Percentiles rank a stretch among this genome's conserved stretches.
Conservation (phyloP, 768 basidiomycete species). For the Naganishia friedmannii region DNA sequence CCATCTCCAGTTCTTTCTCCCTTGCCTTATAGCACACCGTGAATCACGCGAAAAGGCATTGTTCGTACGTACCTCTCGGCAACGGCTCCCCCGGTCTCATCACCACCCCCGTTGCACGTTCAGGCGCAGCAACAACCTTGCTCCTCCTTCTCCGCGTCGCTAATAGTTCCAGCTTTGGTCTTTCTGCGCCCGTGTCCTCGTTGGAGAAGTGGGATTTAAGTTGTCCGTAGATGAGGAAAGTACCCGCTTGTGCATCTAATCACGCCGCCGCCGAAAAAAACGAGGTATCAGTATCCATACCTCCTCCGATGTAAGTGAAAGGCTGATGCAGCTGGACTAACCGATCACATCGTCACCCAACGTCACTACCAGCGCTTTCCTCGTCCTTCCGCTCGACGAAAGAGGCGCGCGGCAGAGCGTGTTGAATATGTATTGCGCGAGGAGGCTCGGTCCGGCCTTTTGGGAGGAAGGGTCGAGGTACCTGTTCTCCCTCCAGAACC, state of each 20-base stretch:
- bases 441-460: conserved; percentile 23
- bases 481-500: background rate
- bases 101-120: background rate
- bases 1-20: too few species aligned
- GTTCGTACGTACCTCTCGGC: conserved; percentile 40
- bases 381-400: conserved; percentile 37
- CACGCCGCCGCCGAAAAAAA: conserved; percentile 14
- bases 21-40: too few species aligned
- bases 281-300: too few species aligned
- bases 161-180: conserved; percentile 22
- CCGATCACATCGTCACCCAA: conserved; percentile 48
- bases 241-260: conserved; percentile 75
- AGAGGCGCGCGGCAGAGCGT: conserved; percentile 39
- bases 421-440: conserved; percentile 42
- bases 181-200: background rate
- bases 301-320: too few species aligned
- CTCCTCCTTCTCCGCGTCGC: conserved; percentile 29
- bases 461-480: conserved; percentile 23
- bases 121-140: conserved; percentile 36
- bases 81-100: conserved; percentile 48
- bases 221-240: conserved; percentile 47
- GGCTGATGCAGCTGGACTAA: too few species aligned
- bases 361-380: conserved; percentile 42
- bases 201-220: conserved; percentile 11
- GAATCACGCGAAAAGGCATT: too few species aligned